Evolutionary conservation across 768 basidiomycete species (phyloP).

Genomic region (Baorangia bicolor): DNA sequence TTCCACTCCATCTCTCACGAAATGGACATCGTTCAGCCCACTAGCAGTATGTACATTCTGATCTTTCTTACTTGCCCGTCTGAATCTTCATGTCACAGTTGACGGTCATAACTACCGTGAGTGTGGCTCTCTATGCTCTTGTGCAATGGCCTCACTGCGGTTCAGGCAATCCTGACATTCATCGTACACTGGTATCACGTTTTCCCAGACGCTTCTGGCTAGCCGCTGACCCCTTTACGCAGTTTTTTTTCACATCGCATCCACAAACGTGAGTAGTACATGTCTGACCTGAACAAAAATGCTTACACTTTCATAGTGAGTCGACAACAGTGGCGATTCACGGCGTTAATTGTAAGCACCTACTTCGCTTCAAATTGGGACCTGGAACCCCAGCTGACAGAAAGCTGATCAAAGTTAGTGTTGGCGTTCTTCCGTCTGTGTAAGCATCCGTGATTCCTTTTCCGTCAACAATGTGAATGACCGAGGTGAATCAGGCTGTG

Average conservation of each 20-base stretch:
- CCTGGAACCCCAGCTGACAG: not conserved
- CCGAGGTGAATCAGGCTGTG: slow-evolving; percentile 32
- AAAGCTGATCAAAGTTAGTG: slow-evolving; percentile 18
- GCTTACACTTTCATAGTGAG: slow-evolving; percentile 22
- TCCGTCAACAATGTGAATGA: not conserved
- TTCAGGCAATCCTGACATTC: slow-evolving; percentile 48
- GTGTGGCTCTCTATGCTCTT: not conserved
- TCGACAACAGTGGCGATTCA: slow-evolving; percentile 28
- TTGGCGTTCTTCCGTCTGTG: slow-evolving; percentile 33
- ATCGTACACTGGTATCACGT: slow-evolving; percentile 49
- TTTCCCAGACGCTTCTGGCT: not conserved
- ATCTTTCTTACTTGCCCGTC: not conserved
- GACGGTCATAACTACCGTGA: slow-evolving; percentile 34
- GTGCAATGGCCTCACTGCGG: slow-evolving; percentile 8
- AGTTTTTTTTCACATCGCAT: slow-evolving; percentile 16
- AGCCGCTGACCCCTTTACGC: not conserved
- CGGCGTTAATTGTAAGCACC: slow-evolving; percentile 36
- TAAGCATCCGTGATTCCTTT: slow-evolving; percentile 12
- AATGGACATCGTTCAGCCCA: slow-evolving; percentile 10
- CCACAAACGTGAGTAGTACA: slow-evolving; percentile 9
- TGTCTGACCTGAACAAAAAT: not conserved
- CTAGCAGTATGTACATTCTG: slow-evolving; percentile 24
- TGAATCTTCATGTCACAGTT: slow-evolving; percentile 16
- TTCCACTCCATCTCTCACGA: not conserved
- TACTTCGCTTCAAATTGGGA: not conserved